Conservation (phyloP, 2,329 filamentous ascomycete genomes). For the Aureobasidium sp. region DNA sequence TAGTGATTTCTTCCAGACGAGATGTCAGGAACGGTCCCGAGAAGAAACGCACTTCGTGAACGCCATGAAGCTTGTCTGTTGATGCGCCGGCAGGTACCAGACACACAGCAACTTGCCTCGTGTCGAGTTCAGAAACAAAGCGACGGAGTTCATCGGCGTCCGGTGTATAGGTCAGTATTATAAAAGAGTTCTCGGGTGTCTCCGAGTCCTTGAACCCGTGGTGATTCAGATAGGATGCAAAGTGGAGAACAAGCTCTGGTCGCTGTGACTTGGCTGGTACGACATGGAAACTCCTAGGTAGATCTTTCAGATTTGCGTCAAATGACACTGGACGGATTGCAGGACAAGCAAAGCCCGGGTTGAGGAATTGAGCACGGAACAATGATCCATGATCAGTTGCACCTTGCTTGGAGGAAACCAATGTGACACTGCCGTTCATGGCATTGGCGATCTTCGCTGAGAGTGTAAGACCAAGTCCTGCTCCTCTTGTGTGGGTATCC, state of each 20-base stretch:
- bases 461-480: conserved; percentile 50
- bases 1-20: conserved; percentile 26
- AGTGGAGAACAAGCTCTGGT: conserved; percentile 23
- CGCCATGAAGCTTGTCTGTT: conserved; percentile 26
- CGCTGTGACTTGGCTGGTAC: conserved; percentile 12
- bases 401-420: conserved; percentile 40
- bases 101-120: conserved; percentile 33
- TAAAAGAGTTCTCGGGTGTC: conserved; percentile 24
- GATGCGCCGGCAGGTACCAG: conserved; percentile 32
- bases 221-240: conserved; percentile 25
- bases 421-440: conserved; percentile 41
- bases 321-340: conserved; percentile 4
- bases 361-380: conserved; percentile 39
- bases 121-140: background rate
- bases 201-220: conserved; percentile 23
- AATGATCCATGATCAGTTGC: conserved; percentile 42
- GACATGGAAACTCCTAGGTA: conserved; percentile 19
- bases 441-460: conserved; percentile 46
- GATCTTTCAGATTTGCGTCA: background rate
- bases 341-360: conserved; percentile 31
- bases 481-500: conserved; percentile 40
- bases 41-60: conserved; percentile 30
- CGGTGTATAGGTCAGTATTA: conserved; percentile 33
- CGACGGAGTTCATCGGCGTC: conserved; percentile 29
- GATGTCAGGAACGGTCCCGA: conserved; percentile 33